A percentile compares a stretch with the other conserved stretches of the same genome.
Evolutionary conservation across 2,329 filamentous ascomycete species (phyloP).

Genomic region (Beauveria scarabaeidicola): DNA sequence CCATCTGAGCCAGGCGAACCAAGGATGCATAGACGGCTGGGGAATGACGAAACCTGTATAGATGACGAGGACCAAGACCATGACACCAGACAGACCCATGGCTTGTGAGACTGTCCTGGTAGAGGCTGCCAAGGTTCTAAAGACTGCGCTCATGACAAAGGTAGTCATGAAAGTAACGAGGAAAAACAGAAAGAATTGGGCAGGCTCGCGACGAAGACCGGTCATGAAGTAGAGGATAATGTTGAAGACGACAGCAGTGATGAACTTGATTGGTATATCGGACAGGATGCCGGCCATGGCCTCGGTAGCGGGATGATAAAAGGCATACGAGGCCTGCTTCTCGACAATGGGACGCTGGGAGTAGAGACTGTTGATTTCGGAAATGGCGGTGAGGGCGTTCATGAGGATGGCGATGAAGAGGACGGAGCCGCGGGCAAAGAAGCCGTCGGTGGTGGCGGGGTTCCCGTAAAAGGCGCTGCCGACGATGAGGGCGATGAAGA

Average conservation of each 20-base stretch:
- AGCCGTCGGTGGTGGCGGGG: slow-evolving; percentile 39
- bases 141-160: slow-evolving; percentile 67
- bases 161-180: slow-evolving; percentile 60
- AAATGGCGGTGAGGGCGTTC: slow-evolving; percentile 49
- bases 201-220: slow-evolving; percentile 46
- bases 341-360: slow-evolving; percentile 39
- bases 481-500: slow-evolving; percentile 52
- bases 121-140: slow-evolving; percentile 62
- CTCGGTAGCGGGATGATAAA: slow-evolving; percentile 44
- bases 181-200: slow-evolving; percentile 68
- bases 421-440: slow-evolving; percentile 46
- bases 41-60: slow-evolving; percentile 50
- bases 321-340: slow-evolving; percentile 40
- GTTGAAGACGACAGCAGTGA: slow-evolving; percentile 42
- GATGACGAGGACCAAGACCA: slow-evolving; percentile 52
- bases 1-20: slow-evolving; percentile 70
- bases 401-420: slow-evolving; percentile 54
- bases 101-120: slow-evolving; percentile 58
- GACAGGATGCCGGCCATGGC: slow-evolving; percentile 45
- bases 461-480: slow-evolving; percentile 52
- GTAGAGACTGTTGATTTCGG: slow-evolving; percentile 42
- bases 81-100: slow-evolving; percentile 42
- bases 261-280: slow-evolving; percentile 51
- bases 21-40: slow-evolving; percentile 54
- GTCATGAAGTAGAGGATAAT: slow-evolving; percentile 50